Base-by-base conservation (phyloP, 2,329 filamentous ascomycete species). In the Penicillium sp. region DNA sequence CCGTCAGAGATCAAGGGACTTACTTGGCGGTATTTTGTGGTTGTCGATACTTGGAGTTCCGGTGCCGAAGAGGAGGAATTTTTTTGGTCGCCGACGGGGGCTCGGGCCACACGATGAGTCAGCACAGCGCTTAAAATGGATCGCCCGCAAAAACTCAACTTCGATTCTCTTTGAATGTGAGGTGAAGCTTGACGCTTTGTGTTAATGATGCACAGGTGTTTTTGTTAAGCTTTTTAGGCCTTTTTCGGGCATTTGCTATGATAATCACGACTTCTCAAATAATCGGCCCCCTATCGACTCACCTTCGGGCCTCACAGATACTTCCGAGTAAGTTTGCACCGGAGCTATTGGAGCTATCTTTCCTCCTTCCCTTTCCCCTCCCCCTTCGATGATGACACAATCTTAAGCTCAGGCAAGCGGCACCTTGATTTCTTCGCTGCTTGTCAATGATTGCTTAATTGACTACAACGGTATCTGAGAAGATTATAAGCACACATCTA, bases 401-500 rank as follows among this genome's bases (percentile, higher is more conserved):
- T 53, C 72, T 67, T 55, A 67, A 68, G 71, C 74, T 73, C 70
- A 79, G 76, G 70, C 72, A 73, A 61, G 68, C 65, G 69, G 71
- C 74, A 76, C 70, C 50, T 75, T 78, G 75, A 78, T 77, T 79
- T 79, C 76, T 75, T 38, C 72, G 75, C 75, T 70, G 67, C 71
- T 69, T 72, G 73, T 73, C 76, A 59, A 72, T 80, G 76, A 70
- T 72, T 71, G 67, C 80, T 78, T 78, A 81, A 81, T 84, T 86
- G 89, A 94, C 89, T 94, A 94, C 89, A 93, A 94, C 89, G 89
- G 89, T 94, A 94, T 94, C 89, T 94, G 89, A 94, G 82, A 81
- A 79, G 79, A 73, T 66, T 54, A 53, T 48, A 38, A 59, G 53
- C 45, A 44, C 42, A 21, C 24, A 21, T 21, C 18, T 43, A 36